These are phyloP conservation scores for Venturia aucupariae DNA, from an alignment of 2,329 filamentous ascomycete genomes.

Conservation along the genomic window DNA sequence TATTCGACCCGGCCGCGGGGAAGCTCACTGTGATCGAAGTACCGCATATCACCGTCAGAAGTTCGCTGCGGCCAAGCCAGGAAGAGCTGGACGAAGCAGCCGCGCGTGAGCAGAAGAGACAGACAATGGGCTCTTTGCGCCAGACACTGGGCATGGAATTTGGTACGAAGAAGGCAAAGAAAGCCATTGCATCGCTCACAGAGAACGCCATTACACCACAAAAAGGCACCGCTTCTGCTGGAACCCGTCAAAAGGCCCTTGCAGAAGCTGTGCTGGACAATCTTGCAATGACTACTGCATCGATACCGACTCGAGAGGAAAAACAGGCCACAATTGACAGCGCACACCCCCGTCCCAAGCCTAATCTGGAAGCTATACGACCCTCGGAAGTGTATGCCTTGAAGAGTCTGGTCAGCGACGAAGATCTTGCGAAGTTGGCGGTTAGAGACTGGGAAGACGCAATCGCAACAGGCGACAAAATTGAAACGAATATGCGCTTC, in stretches of 20 bases:
- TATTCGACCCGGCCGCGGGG: slow-evolving; percentile 47
- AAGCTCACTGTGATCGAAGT: slow-evolving; percentile 46
- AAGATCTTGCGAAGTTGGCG: slow-evolving; percentile 54
- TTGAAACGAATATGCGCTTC: slow-evolving; percentile 52
- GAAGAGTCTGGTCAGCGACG: slow-evolving; percentile 55
- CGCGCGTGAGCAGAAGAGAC: slow-evolving; percentile 18
- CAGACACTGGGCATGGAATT: slow-evolving; percentile 63
- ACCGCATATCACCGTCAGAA: slow-evolving; percentile 47
- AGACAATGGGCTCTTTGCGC: not conserved
- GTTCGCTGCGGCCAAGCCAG: slow-evolving; percentile 34
- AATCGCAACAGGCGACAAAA: slow-evolving; percentile 47
- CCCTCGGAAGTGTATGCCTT: slow-evolving; percentile 66
- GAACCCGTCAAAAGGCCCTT: slow-evolving; percentile 16
- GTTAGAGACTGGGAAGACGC: slow-evolving; percentile 67
- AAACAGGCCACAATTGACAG: slow-evolving; percentile 56
- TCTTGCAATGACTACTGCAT: slow-evolving; percentile 3
- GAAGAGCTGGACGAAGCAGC: slow-evolving; percentile 30
- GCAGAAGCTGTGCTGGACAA: slow-evolving; percentile 19
- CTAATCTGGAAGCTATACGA: slow-evolving; percentile 57
- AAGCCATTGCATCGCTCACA: slow-evolving; percentile 58
- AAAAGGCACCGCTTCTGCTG: slow-evolving; percentile 28
- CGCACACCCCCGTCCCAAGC: slow-evolving; percentile 62
- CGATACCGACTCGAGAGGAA: slow-evolving; percentile 53
- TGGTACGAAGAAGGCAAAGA: slow-evolving; percentile 78
- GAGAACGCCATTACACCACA: slow-evolving; percentile 57